These are phyloP conservation scores for Myochromella boudieri DNA, from an alignment of 768 basidiomycete species.

Conservation along the genomic window DNA sequence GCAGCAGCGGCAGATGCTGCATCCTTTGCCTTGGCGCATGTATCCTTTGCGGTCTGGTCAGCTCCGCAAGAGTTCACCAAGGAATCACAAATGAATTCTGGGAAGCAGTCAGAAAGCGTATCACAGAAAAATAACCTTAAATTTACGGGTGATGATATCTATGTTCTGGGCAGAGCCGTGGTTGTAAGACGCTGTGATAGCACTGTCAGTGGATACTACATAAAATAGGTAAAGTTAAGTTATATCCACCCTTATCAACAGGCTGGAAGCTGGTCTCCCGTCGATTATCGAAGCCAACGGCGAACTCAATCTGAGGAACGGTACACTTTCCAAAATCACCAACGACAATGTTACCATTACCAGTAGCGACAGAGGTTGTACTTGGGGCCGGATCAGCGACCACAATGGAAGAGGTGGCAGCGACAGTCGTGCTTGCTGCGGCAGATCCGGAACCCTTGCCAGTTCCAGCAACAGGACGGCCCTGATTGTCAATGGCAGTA, in stretches of 20 bases:
- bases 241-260: conserved; percentile 37
- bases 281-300: conserved; percentile 50
- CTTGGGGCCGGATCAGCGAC: conserved; percentile 18
- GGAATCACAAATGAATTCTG: conserved; percentile 53
- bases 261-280: conserved; percentile 57
- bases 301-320: conserved; percentile 56
- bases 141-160: conserved; percentile 52
- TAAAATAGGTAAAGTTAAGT: background rate
- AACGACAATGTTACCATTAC: conserved; percentile 21
- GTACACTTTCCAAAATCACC: conserved; percentile 53
- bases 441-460: conserved; percentile 18
- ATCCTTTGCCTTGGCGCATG: conserved; percentile 40
- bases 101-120: background rate
- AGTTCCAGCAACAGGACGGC: conserved; percentile 29
- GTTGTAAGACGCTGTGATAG: conserved; percentile 41
- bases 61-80: conserved; percentile 55
- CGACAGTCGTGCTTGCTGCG: conserved; percentile 11
- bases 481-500: conserved; percentile 38
- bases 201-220: background rate
- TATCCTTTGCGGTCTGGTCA: conserved; percentile 49
- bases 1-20: conserved; percentile 42
- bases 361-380: conserved; percentile 15
- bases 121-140: background rate
- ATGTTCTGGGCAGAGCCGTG: conserved; percentile 64
- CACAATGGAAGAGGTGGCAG: conserved; percentile 12